Conservation (phyloP, 2,329 filamentous ascomycete genomes). For the Pseudogymnoascus pannorum region DNA sequence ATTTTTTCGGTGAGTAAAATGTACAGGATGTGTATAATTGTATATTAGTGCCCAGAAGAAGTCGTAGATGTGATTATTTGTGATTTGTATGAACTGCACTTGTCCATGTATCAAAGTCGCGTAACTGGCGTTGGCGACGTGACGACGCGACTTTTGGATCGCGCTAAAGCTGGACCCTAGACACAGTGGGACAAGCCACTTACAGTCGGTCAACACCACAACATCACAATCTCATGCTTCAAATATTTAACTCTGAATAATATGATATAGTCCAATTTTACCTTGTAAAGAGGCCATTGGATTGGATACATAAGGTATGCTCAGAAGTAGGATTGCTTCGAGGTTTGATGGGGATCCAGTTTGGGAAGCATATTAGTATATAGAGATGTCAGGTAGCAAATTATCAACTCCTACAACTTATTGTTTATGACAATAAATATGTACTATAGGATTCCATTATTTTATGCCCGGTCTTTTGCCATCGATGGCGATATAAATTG, state of each 20-base stretch:
- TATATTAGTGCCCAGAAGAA: background rate
- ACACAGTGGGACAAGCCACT: background rate
- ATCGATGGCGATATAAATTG: background rate
- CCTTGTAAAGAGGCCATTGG: background rate
- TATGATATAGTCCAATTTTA: background rate
- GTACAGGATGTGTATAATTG: conserved; percentile 2
- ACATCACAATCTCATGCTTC: background rate
- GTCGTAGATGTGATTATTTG: background rate
- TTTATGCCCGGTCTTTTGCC: no score
- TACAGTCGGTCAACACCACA: background rate
- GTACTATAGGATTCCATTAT: no score
- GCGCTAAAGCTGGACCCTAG: background rate
- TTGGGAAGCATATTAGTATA: background rate
- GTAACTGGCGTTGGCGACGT: conserved; percentile 7
- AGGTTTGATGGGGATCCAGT: no score
- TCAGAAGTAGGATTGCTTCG: no score
- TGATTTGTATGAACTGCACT: background rate
- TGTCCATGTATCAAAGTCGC: conserved; percentile 5
- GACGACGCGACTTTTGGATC: conserved; percentile 7
- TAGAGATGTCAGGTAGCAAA: background rate
- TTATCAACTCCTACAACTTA: no score
- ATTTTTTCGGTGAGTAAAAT: background rate
- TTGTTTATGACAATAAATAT: no score
- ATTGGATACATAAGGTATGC: no score
- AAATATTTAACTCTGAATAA: background rate